Conservation (phyloP, 148 eudicot genomes). For the Cornus controversa region DNA sequence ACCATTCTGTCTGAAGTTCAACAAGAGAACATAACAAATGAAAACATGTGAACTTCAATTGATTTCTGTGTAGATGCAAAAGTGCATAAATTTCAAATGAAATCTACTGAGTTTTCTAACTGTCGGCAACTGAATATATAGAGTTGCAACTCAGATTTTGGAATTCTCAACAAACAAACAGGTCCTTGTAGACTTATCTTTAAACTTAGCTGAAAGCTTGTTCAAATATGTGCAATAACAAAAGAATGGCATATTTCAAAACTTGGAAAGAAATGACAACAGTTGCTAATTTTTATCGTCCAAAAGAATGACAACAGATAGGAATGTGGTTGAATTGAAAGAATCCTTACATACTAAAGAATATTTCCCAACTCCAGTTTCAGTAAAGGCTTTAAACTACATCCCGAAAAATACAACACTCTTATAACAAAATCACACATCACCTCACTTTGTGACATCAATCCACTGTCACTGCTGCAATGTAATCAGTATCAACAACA, state of each 20-base stretch:
- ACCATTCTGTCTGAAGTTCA: too few species aligned
- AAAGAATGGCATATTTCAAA: too few species aligned
- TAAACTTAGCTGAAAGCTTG: neutral
- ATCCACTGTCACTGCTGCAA: neutral
- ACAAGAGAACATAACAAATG: too few species aligned
- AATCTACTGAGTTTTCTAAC: too few species aligned
- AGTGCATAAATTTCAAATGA: too few species aligned
- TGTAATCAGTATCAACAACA: neutral
- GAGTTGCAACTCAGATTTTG: neutral
- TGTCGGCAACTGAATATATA: too few species aligned
- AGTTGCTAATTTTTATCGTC: neutral
- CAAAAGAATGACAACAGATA: neutral
- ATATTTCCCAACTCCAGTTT: too few species aligned
- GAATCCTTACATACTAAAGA: neutral
- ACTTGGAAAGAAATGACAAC: neutral
- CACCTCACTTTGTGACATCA: neutral
- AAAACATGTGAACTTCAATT: too few species aligned
- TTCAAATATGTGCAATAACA: neutral
- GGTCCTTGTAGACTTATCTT: neutral
- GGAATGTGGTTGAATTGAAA: neutral
- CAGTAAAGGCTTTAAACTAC: too few species aligned
- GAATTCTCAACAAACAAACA: neutral
- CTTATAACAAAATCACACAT: neutral
- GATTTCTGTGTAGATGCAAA: too few species aligned
- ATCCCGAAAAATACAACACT: neutral